Base-by-base conservation (phyloP, 2,329 filamentous ascomycete species). In the Tetracladium maxilliforme region DNA sequence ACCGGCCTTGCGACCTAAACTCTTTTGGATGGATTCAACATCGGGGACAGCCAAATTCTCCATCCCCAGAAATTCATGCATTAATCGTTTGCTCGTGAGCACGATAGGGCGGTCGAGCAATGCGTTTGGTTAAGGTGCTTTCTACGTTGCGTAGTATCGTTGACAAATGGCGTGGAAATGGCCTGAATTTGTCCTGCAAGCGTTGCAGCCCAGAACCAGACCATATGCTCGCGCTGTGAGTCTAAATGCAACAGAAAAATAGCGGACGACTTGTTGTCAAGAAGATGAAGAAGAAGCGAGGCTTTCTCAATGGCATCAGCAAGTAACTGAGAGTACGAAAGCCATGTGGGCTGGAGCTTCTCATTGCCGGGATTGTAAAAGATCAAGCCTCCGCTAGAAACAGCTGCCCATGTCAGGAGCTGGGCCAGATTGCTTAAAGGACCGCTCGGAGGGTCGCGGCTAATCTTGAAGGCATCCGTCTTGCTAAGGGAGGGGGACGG, bases 131-230 rank as follows among this genome's bases (percentile, higher is more conserved):
- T 12, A 10, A 54, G 26, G 25, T 53, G 48, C 11, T 36, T 34
- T 19, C 30, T 21, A 6, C 48, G 39, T 8, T 38, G 39, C 9
- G 34, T 33, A 2, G 25, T 12, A 25, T 46, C 40, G 15, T 44
- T 41, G 14, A 37, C 33, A 7, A 55, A 35, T 4, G 45, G 35
- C 4, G 45, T 40, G 2, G 47, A 52, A n/a, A 54, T 43, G 10
- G 42, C 45, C 6, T 52, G 53, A 7, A 54, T 26, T 14, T 39
- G 38, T 6, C 51, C 48, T 2, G 50, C 51, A n/a, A 42, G 31
- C 3, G 50, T 31, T 3, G 44, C 40, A 3, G 49, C 36, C 54
- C 53, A 58, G 28, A 56, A 51, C 52, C 51, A 58, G 9, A 44
- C 24, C 5, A 56, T 45, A 14, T 38, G 44, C 14, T 56, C 46